These are phyloP conservation scores for Pseudozyma hubeiensis DNA, from an alignment of 1,284 basidiomycete genomes.

Conservation along the genomic window DNA sequence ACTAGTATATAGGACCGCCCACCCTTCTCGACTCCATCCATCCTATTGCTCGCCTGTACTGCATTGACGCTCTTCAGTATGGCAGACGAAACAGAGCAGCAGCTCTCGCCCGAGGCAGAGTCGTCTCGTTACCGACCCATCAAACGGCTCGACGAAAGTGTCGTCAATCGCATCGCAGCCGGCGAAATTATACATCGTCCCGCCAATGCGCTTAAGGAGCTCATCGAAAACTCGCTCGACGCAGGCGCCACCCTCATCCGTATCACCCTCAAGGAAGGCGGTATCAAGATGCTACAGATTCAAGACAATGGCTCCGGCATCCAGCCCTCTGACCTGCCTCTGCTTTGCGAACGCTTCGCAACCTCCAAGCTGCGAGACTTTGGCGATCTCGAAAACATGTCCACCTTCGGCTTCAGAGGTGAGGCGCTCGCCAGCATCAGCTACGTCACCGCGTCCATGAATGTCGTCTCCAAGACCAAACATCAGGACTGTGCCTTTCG, in stretches of 20 bases:
- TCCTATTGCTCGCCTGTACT: neutral
- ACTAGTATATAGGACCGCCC: neutral
- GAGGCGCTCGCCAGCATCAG: slow-evolving; percentile 97
- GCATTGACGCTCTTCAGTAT: slow-evolving; percentile 6
- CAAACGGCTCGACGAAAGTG: slow-evolving; percentile 70
- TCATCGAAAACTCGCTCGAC: slow-evolving; percentile 94
- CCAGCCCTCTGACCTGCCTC: slow-evolving; percentile 78
- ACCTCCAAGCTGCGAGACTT: slow-evolving; percentile 92
- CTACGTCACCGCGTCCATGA: slow-evolving; percentile 84
- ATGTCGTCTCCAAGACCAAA: slow-evolving; percentile 81
- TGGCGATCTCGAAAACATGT: slow-evolving; percentile 84
- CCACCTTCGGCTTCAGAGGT: slow-evolving; percentile 96
- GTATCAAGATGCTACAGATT: slow-evolving; percentile 93
- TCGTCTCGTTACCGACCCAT: slow-evolving; percentile 39
- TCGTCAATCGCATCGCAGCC: slow-evolving; percentile 76
- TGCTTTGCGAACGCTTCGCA: slow-evolving; percentile 93
- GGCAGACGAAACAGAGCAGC: slow-evolving; percentile 15
- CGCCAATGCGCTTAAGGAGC: slow-evolving; percentile 93
- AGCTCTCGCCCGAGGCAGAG: slow-evolving; percentile 35
- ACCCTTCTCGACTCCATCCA: neutral
- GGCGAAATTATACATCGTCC: slow-evolving; percentile 92
- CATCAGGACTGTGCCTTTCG: slow-evolving; percentile 61
- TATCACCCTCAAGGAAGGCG: slow-evolving; percentile 92
- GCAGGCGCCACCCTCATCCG: slow-evolving; percentile 89
- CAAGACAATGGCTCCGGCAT: slow-evolving; percentile 97